Evolutionary conservation across 352 stramenopile genomes (phyloP), one percentile per base, ranked within the genome.

Genomic region (Phytophthora sp.): DNA sequence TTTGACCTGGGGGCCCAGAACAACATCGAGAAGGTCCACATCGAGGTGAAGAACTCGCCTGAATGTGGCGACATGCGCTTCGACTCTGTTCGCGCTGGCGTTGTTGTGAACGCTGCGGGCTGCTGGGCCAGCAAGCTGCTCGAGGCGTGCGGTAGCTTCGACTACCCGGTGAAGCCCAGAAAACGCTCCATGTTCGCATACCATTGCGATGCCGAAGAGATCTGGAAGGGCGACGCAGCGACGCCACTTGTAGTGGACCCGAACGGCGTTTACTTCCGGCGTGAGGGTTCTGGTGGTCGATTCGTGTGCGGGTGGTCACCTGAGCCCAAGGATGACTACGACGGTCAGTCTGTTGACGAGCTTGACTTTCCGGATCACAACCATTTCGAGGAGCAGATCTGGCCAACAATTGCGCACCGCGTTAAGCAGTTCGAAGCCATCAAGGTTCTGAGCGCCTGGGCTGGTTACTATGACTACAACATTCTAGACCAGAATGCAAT

Each of bases 391-490:
- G 73, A 91, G 38, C 51, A 88, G 17, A 87, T 94, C 55, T 95
- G 87, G 87, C 87, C 87, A 13, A 91, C 83, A 13, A 90, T 95
- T 35, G 87, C 87, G 2, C 61, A 79, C 42, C 81, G 87, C 21
- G 85, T 95, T 10, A 77, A 86, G 26, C 68, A 80, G 17, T 94
- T 95, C 37, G 84, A 95, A 50, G 79, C 76, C 28, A 86, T 95
- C 61, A 94, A 95, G 58, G 52, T 94, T 2, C n/a, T 91, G 21
- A 88, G 77, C 35, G 66, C 77, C 6, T 95, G 87, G 87, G 78
- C 87, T 24, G 87, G 87, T 7, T 95, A 85, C 66, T 95, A 95
- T 66, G 87, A 95, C 54, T 95, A 89, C 79, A 94, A 95, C 71
- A 93, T 83, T 15, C 88, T 94, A 24, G 87, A 95, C 66, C 87